Base-by-base conservation (phyloP, 179 eudicot genomes). In the Actinidia chinensis region DNA sequence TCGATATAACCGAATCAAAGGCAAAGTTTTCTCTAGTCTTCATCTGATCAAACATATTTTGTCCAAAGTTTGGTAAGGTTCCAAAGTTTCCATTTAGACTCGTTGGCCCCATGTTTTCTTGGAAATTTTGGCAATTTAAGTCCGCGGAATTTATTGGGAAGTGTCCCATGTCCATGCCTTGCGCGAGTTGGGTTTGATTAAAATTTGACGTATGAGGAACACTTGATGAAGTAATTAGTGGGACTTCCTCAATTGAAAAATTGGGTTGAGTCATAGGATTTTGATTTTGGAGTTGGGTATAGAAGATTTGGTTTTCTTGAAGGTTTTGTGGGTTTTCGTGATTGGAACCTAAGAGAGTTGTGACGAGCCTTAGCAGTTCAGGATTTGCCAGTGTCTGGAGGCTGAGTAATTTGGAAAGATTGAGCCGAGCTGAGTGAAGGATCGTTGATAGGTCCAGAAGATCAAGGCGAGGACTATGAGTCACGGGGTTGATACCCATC, bases 401-500 rank as follows among this genome's bases (percentile, higher is more conserved):
- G 2, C 83, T 77, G 1, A 87, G 80, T 6, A 87, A 79, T 70
- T 75, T 85, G 0, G 88, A 75, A 40, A 87, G 77, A 47, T 85
- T 87, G 63, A 83, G 60, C 7, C 81, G 89, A 48, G 88, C 50
- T 4, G 86, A 81, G 73, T 51, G 79, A 56, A 83, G 85, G 6
- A 86, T 71, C 0, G 89, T 84, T 2, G 87, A 83, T 6, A 82
- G 76, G 70, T 88, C 88, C 1, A 84, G 23, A 18, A 88, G 77
- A 71, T 86, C 91, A 5, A 88, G 80, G 1, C 91, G 89, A 42
- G 91, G 89, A 61, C 82, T 82, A 43, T 88, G 91, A 50, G 91
- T 88, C 66, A 88, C 91, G 0, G 89, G 91, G 55, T 88, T 89
- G 5, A 88, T 85, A 0, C 91, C 91, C 74, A 77, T 88, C 13